Evolutionary conservation across 2,329 filamentous ascomycete genomes (phyloP).

Genomic region (Blumeria graminis): DNA sequence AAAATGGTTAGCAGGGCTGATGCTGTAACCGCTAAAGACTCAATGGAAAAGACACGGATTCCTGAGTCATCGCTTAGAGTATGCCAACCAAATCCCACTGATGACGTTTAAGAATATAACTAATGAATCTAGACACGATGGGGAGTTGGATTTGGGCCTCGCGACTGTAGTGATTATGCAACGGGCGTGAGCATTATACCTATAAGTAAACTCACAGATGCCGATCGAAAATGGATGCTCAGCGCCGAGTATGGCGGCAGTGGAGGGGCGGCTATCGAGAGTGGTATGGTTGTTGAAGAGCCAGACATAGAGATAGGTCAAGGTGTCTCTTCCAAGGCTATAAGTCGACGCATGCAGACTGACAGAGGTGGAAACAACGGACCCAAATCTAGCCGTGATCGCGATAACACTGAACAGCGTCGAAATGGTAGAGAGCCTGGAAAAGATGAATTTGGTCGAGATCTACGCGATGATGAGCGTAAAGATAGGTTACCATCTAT

Average conservation of each 20-base stretch:
- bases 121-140: slow-evolving; percentile 47
- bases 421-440: neutral
- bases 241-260: slow-evolving; percentile 85
- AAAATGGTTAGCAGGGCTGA: slow-evolving; percentile 89
- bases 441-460: slow-evolving; percentile 3
- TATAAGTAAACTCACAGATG: slow-evolving; percentile 77
- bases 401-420: slow-evolving; percentile 10
- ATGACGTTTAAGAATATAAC: no score
- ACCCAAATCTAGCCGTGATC: slow-evolving; percentile 26
- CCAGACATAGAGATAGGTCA: slow-evolving; percentile 97
- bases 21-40: slow-evolving; percentile 60
- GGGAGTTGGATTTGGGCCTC: slow-evolving; percentile 91
- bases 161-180: slow-evolving; percentile 90
- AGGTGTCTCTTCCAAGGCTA: slow-evolving; percentile 83
- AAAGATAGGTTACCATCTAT: slow-evolving; percentile 4
- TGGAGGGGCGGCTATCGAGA: slow-evolving; percentile 56
- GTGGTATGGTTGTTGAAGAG: slow-evolving; percentile 78
- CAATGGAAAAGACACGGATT: slow-evolving; percentile 59
- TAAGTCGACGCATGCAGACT: slow-evolving; percentile 43
- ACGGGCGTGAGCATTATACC: slow-evolving; percentile 85
- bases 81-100: slow-evolving; percentile 3
- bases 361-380: slow-evolving; percentile 41
- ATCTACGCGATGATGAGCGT: slow-evolving; percentile 7
- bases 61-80: slow-evolving; percentile 28
- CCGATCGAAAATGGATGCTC: slow-evolving; percentile 91